These are phyloP conservation scores for Daphne laureola DNA, from an alignment of 441 rosid species.

Conservation along the genomic window DNA sequence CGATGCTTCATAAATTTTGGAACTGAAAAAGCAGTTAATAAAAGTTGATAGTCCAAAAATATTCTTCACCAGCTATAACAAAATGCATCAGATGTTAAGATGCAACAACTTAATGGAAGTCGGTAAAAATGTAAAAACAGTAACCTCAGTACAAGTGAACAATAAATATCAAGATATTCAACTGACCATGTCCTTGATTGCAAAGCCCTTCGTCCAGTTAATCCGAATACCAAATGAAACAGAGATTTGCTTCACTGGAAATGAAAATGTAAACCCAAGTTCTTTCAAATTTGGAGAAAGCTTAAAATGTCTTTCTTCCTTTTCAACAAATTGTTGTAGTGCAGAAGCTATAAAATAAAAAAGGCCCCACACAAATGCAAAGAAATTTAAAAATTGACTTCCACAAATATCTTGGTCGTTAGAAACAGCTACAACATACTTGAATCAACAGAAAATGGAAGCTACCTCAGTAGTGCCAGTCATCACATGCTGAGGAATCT, in stretches of 20 bases:
- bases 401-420: too few species aligned
- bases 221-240: conserved; percentile 58
- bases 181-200: conserved; percentile 74
- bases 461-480: conserved; percentile 69
- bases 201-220: conserved; percentile 89
- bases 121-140: too few species aligned
- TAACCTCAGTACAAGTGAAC: too few species aligned
- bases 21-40: too few species aligned
- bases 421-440: not conserved
- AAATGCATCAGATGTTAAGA: too few species aligned
- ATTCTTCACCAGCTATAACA: too few species aligned
- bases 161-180: not conserved
- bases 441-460: not conserved
- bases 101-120: too few species aligned
- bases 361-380: conserved; percentile 48
- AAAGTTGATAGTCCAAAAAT: too few species aligned
- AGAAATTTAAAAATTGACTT: conserved; percentile 3
- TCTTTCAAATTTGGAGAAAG: conserved; percentile 28
- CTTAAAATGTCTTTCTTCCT: conserved; percentile 45
- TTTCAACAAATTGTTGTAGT: conserved; percentile 60
- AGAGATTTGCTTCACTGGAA: conserved; percentile 79
- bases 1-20: too few species aligned
- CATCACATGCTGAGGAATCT: conserved; percentile 61
- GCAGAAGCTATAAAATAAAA: conserved; percentile 74
- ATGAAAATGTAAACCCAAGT: conserved; percentile 85